Conservation (phyloP, 768 basidiomycete species). For the Russula emetica region DNA sequence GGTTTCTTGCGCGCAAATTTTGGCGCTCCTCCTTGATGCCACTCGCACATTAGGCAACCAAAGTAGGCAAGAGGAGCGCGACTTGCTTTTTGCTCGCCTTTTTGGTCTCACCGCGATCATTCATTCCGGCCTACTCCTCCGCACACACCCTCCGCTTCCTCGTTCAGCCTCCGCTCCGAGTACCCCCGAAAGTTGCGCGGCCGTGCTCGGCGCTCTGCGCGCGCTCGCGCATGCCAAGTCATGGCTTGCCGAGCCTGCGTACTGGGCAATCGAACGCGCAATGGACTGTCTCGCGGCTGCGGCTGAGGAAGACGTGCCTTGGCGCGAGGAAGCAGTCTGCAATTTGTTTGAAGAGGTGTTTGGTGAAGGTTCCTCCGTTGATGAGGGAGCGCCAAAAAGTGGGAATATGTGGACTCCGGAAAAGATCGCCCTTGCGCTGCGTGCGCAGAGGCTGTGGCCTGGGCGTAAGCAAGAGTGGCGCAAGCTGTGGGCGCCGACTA, state of each 20-base stretch:
- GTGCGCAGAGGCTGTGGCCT: conserved; percentile 58
- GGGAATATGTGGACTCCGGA: conserved; percentile 76
- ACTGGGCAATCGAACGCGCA: conserved; percentile 72
- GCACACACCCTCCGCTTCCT: conserved; percentile 51
- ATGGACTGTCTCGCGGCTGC: conserved; percentile 46
- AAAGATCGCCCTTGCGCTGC: conserved; percentile 76
- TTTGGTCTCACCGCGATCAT: conserved; percentile 86
- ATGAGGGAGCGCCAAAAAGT: not conserved
- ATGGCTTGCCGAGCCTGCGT: conserved; percentile 88
- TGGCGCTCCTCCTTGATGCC: conserved; percentile 67
- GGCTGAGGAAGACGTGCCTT: conserved; percentile 53
- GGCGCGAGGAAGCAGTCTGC: conserved; percentile 65
- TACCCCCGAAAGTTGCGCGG: conserved; percentile 53
- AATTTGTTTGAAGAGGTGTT: conserved; percentile 51
- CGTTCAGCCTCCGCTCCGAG: conserved; percentile 54
- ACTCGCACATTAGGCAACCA: conserved; percentile 71
- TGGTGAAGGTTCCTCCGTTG: conserved; percentile 33
- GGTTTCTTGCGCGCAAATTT: conserved; percentile 70
- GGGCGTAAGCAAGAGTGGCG: conserved; percentile 59
- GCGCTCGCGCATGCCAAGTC: conserved; percentile 76
- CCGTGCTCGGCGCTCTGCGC: conserved; percentile 57
- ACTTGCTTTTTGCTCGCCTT: conserved; percentile 85
- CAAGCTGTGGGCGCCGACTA: conserved; percentile 58
- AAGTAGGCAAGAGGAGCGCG: conserved; percentile 89
- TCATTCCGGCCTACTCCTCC: conserved; percentile 77